Evolutionary conservation across 106 monocot genomes (phyloP), one percentile per base, ranked within the genome.

Genomic region (Allium cepa): DNA sequence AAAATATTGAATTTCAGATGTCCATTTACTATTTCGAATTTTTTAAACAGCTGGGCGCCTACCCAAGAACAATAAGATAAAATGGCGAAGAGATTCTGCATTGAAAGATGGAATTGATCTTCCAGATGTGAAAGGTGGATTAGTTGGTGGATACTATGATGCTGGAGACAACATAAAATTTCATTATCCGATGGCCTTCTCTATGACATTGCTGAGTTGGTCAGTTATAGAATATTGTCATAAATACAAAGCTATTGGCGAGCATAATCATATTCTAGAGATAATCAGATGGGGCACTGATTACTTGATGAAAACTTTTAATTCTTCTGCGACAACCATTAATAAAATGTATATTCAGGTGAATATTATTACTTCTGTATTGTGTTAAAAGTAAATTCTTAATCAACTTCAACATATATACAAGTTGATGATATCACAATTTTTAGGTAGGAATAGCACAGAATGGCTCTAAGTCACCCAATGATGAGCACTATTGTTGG

Each of bases 181-280:
- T 81, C 82, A 99, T 62, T 99, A 92, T 64, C 97, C 97, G 3
- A 83, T 99, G 89, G 92, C 97, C n/a, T 99, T 90, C 79, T 92
- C 92, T 18, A 92, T 99, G 92, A 81, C 82, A 2, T 53, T 99
- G 12, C 73, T 99, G 11, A 99, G 97, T 66, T 99, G 97, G 92
- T 89, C 97, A 0, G 92, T 85, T 45, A 77, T 92, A 15, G 92
- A 99, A 67, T 99, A 99, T 50, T 74, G 84, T 62, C 70, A 77
- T 51, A 99, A 99, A 60, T 92, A 87, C 77, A 85, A 83, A 56
- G 80, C 75, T 10, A 63, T 89, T 4, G 92, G 89, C 7, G 97
- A 99, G 73, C 90, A 92, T 63, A 82, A 92, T 10, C 92, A 99
- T 48, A 69, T 92, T 18, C 66, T 86, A 63, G 92, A 90, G 3